Percentiles rank a stretch among this genome's conserved stretches.
Evolutionary conservation across 2,329 filamentous ascomycete genomes (phyloP).

Genomic region (Alternaria tenuissima): DNA sequence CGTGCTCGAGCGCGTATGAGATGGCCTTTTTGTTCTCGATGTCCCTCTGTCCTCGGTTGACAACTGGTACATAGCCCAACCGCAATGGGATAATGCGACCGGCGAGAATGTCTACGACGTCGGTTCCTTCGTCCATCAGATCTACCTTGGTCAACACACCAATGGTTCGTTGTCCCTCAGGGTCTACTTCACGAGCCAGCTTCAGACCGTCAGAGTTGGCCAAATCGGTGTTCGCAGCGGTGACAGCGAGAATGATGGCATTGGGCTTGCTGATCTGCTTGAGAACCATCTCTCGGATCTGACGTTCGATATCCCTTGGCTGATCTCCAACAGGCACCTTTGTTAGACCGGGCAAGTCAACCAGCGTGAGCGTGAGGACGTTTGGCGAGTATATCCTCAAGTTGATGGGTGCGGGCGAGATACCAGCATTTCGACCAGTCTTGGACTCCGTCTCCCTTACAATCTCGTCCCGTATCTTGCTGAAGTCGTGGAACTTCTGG

Average conservation of each 20-base stretch:
- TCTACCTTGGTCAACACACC: conserved; percentile 99
- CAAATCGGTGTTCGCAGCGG: conserved; percentile 95
- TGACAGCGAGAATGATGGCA: conserved; percentile 96
- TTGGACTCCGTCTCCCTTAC: conserved; percentile 95
- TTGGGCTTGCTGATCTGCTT: conserved; percentile 99
- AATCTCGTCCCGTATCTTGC: conserved; percentile 98
- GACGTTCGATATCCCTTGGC: conserved; percentile 93
- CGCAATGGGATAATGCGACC: conserved; percentile 95
- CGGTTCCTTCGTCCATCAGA: conserved; percentile 97
- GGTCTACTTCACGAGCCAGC: conserved; percentile 94
- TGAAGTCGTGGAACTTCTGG: conserved; percentile 97
- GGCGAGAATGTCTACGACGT: conserved; percentile 97
- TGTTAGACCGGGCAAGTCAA: conserved; percentile 94
- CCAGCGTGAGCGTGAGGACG: conserved; percentile 93
- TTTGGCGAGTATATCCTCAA: conserved; percentile 98
- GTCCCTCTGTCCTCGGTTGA: conserved; percentile 96
- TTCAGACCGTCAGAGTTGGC: conserved; percentile 98
- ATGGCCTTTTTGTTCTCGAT: conserved; percentile 99
- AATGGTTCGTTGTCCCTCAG: conserved; percentile 96
- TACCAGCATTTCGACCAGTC: conserved; percentile 94
- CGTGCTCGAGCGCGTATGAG: conserved; percentile 85
- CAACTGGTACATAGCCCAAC: conserved; percentile 94
- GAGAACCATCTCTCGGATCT: conserved; percentile 97
- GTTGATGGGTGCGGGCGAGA: conserved; percentile 96
- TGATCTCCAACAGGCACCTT: conserved; percentile 97